A percentile compares a stretch with the other conserved stretches of the same genome.
Evolutionary conservation across 2,329 filamentous ascomycete genomes (phyloP).

Genomic region (Calonectria pauciramosa): DNA sequence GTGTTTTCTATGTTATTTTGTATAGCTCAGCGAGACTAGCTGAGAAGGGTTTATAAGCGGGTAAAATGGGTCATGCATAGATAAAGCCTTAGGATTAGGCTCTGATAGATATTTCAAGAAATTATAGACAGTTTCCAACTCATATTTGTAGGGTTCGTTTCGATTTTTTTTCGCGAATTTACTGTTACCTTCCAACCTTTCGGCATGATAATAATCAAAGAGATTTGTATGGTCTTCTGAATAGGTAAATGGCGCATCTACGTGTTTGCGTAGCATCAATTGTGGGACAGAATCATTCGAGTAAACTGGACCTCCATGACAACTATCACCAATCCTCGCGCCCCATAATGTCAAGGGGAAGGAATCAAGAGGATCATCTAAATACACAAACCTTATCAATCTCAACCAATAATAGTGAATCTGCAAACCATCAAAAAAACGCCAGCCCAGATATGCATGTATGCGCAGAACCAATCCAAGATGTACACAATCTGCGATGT

Average conservation of each 20-base stretch:
- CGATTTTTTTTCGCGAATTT: not conserved
- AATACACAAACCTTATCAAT: too few relatives aligned
- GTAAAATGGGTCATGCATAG: not conserved
- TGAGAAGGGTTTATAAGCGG: not conserved
- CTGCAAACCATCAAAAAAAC: not conserved
- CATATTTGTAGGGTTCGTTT: not conserved
- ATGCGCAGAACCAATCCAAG: not conserved
- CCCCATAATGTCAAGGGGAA: too few relatives aligned
- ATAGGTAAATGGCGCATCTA: not conserved
- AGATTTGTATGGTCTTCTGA: not conserved
- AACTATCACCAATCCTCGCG: not conserved
- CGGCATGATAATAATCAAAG: not conserved
- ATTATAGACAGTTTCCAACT: not conserved
- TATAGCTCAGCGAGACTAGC: not conserved
- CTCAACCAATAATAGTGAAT: too few relatives aligned
- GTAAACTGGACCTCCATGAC: not conserved
- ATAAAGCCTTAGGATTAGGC: not conserved
- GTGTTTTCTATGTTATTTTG: not conserved
- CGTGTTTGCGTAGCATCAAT: not conserved
- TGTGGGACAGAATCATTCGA: not conserved
- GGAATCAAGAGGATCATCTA: too few relatives aligned
- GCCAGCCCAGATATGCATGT: not conserved
- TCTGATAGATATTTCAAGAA: not conserved
- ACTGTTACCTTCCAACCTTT: too few relatives aligned
- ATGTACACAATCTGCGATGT: not conserved